Conservation (phyloP, 371 early-diverging fungal species). For the Mortierella sp. region DNA sequence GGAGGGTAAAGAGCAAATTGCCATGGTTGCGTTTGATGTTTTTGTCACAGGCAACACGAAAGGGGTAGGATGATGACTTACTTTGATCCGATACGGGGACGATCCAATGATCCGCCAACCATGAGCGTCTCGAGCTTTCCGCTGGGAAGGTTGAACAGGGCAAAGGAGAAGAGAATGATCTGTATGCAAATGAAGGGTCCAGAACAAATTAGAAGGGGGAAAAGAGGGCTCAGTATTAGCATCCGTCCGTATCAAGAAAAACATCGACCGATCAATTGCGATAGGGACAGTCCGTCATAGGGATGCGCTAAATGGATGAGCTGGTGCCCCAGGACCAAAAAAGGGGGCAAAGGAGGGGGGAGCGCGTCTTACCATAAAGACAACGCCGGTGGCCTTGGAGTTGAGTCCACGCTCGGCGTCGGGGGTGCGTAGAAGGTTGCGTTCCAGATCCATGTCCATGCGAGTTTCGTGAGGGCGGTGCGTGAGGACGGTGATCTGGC, state of each 20-base stretch:
- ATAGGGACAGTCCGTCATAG: background rate
- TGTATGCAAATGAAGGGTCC: constrained; percentile 21
- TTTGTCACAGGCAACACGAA: background rate
- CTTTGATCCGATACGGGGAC: constrained; percentile 48
- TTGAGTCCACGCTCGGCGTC: constrained; percentile 55
- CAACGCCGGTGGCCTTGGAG: constrained; percentile 69
- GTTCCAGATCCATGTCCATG: constrained; percentile 54
- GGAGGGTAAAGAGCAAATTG: background rate
- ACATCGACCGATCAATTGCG: constrained; percentile 13
- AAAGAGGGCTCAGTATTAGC: constrained; percentile 2
- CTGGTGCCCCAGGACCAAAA: background rate
- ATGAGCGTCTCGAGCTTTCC: constrained; percentile 64
- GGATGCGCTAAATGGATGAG: background rate
- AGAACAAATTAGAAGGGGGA: background rate
- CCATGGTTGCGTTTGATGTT: background rate
- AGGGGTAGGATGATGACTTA: constrained; percentile 1
- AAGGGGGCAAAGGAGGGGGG: background rate
- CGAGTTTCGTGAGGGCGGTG: constrained; percentile 30
- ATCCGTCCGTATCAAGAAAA: background rate
- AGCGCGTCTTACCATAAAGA: constrained; percentile 73
- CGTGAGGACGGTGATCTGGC: constrained; percentile 40
- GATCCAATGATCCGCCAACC: constrained; percentile 64
- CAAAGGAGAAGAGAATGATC: constrained; percentile 76
- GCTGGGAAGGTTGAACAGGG: constrained; percentile 70
- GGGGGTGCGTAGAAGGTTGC: constrained; percentile 27